A percentile compares a stretch with the other conserved stretches of the same genome.
These are phyloP conservation scores for Astragalus membranaceus DNA, from an alignment of 306 rosid species.

Conservation along the genomic window DNA sequence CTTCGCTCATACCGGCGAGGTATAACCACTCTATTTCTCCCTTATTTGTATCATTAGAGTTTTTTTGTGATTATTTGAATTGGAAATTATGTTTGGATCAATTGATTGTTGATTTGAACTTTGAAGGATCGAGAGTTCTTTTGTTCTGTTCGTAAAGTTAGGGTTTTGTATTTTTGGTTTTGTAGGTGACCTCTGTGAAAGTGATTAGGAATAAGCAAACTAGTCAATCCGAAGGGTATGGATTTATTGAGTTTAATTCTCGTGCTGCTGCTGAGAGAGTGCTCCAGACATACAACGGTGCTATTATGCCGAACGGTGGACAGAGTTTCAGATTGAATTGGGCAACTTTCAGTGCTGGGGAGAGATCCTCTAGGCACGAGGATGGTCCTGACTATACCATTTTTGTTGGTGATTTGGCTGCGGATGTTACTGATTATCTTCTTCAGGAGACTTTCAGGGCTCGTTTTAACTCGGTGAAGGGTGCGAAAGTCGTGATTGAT, in stretches of 20 bases:
- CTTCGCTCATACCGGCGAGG: conserved; percentile 82
- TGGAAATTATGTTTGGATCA: neutral
- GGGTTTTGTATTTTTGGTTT: neutral
- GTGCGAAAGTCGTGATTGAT: conserved; percentile 95
- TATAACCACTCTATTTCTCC: neutral
- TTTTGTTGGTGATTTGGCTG: conserved; percentile 95
- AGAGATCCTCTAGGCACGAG: conserved; percentile 54
- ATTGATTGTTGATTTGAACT: neutral
- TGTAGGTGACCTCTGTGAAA: conserved; percentile 59
- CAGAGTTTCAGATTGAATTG: conserved; percentile 82
- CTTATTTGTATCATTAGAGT: neutral
- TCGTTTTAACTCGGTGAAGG: conserved; percentile 54
- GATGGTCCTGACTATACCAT: conserved; percentile 84
- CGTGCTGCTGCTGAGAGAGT: conserved; percentile 74
- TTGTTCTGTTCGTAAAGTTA: neutral
- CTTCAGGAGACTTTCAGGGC: conserved; percentile 68
- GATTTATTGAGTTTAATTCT: conserved; percentile 68
- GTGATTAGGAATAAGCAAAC: conserved; percentile 91
- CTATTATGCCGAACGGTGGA: conserved; percentile 84
- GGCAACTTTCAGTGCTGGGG: conserved; percentile 83
- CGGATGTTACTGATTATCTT: conserved; percentile 77
- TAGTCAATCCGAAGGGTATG: conserved; percentile 77
- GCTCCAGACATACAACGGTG: conserved; percentile 69
- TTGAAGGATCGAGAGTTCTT: neutral
- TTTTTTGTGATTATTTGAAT: neutral